Base-by-base conservation (phyloP, 805 yeast genomes). In the Wickerhamomyces alni region DNA sequence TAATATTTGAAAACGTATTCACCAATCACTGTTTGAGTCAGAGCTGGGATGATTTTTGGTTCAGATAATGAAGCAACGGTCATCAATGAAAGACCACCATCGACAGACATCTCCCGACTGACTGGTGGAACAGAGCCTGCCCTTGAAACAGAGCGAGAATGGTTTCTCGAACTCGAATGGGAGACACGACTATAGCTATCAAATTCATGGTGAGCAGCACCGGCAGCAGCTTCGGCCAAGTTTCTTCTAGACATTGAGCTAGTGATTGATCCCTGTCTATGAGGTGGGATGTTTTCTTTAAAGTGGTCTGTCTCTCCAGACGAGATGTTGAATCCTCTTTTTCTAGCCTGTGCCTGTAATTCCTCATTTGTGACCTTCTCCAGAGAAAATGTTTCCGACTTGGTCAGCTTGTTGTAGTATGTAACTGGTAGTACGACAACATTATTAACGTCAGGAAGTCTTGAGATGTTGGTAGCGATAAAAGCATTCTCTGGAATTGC, bases 1-100 rank as follows among this genome's bases (percentile, higher is more conserved):
- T 82, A 86, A 58, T 89, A 89, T 61, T 91, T 91, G 74, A 72
- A 81, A 42, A 89, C 66, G 48, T 79, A 86, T 57, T 91, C 98
- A 38, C 99, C 99, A 59, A 89, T 84, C 33, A 91, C 88, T 4
- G 93, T 85, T 62, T 91, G 97, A 0, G 97, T 84, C 40, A 91
- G 75, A 2, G 91, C 89, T 3, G 87, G 87, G 48, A 84, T 80
- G 73, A 85, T 85, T 32, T 80, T 77, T 35, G 76, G 75, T 48
- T 80, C 85, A 1, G 82, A 76, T 36, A 78, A 63, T 0, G 87
- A 80, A 8, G 79, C 80, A 54, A 74, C 70, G 0, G 88, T 81
- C 40, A 77, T 64, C 43, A 58, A 47, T 18, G 65, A 64, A 7
- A 64, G 40, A 9, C 62, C 66, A 31, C 67, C 66, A 39, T 57